Base-by-base conservation (phyloP, 202 grass and related monocot species). In the Setaria italica region DNA sequence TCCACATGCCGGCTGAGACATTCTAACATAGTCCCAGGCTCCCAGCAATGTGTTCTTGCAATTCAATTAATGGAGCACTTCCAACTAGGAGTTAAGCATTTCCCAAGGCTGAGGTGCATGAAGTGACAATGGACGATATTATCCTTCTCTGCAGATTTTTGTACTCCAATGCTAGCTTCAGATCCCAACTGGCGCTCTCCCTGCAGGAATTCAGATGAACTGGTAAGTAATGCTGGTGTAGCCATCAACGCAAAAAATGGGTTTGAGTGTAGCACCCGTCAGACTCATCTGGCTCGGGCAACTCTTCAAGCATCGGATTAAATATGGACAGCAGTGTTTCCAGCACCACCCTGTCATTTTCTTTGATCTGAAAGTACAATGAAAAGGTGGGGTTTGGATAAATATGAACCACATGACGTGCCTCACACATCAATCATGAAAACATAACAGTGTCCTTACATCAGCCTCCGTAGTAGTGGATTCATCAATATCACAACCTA, bases 301-400 rank as follows among this genome's bases (percentile, higher is more conserved):
- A 89, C 56, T 63, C 91, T 88, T 99, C 88, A 66, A 95, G 85
- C 91, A 99, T 94, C 25, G 93, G 96, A 80, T 72, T 84, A 80
- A 95, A 95, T 86, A 99, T 95, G 79, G 93, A 92, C 53, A 95
- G 4, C 43, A 94, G 76, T 15, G 84, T 94, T 90, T 94, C 88
- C n/a, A 95, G 80, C 82, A 95, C 80, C 76, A 84, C 70, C 87
- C 69, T 94, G 67, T 99, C 96, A 81, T 82, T 85, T 47, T 97
- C 89, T 83, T 84, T 86, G 35, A 80, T 78, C 95, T 95, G 74
- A 71, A 72, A 42, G 60, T 46, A 80, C 8, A 86, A 62, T 34
- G 30, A 53, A 46, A 35, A 25, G 4, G 54, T 78, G 17, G 29
- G 9, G 7, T n/a, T 82, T 68, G 79, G 60, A 19, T 73, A 45